These are phyloP conservation scores for Cryptococcus wingfieldii DNA, from an alignment of 1,284 basidiomycete species.

Conservation along the genomic window DNA sequence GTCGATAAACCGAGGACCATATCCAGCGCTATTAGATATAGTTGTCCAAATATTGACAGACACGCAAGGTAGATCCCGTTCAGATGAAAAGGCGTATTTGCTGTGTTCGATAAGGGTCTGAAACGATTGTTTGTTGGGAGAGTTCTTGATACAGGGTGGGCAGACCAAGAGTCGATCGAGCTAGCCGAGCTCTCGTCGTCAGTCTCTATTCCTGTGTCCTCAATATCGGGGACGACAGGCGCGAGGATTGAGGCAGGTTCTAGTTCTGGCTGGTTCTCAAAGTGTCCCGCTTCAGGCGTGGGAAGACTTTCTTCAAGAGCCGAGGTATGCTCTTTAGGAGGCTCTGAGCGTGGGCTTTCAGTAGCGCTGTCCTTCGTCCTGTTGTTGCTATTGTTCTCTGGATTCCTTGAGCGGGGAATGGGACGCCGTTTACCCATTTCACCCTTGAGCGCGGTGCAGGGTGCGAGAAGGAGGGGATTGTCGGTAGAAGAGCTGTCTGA, in stretches of 20 bases:
- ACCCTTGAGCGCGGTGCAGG: background rate
- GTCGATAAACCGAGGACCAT: slow-evolving; percentile 3
- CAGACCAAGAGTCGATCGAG: no score
- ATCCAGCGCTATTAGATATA: background rate
- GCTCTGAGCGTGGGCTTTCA: background rate
- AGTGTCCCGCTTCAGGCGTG: no score
- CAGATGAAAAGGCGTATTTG: background rate
- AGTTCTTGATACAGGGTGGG: no score
- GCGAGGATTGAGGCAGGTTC: no score
- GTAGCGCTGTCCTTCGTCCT: background rate
- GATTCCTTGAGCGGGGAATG: background rate
- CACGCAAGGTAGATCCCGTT: background rate
- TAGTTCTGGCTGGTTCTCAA: no score
- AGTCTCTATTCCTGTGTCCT: background rate
- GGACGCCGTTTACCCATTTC: slow-evolving; percentile 1
- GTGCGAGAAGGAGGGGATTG: background rate
- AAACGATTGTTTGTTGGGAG: background rate
- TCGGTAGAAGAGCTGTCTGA: background rate
- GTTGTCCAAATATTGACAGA: slow-evolving; percentile 1
- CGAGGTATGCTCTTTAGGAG: no score
- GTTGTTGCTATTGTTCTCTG: background rate
- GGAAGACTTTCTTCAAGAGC: no score
- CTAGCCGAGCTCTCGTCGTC: background rate
- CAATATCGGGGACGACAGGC: background rate
- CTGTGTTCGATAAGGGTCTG: no score